Percentiles rank a stretch among this genome's conserved stretches.
Conservation (phyloP, 352 stramenopile species). For the Globisporangium emineosum region DNA sequence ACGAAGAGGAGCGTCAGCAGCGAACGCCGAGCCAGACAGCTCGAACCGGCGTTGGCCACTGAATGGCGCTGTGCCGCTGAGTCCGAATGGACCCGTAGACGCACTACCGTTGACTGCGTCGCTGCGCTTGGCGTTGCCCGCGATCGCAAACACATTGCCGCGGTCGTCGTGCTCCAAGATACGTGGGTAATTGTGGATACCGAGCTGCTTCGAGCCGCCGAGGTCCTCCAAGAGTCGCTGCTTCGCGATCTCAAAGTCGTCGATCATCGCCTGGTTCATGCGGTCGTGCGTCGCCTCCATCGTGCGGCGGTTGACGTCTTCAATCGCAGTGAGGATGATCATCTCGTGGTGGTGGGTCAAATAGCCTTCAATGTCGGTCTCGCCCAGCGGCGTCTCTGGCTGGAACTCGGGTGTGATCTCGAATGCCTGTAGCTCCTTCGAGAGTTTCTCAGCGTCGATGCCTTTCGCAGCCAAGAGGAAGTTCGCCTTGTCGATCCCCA, state of each 20-base stretch:
- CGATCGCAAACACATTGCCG: slow-evolving; percentile 46
- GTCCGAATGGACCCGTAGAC: slow-evolving; percentile 34
- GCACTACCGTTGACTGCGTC: slow-evolving; percentile 13
- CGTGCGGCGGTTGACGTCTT: slow-evolving; percentile 80
- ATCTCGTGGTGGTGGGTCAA: slow-evolving; percentile 90
- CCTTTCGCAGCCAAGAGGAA: slow-evolving; percentile 82
- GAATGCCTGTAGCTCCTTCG: slow-evolving; percentile 76
- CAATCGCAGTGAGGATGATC: slow-evolving; percentile 89
- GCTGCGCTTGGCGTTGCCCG: slow-evolving; percentile 31
- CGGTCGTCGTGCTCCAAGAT: slow-evolving; percentile 41
- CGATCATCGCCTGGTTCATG: slow-evolving; percentile 85
- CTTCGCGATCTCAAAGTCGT: slow-evolving; percentile 81
- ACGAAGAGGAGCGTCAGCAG: slow-evolving; percentile 36
- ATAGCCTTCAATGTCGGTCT: slow-evolving; percentile 87
- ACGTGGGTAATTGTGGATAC: slow-evolving; percentile 71
- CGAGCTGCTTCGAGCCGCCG: slow-evolving; percentile 59
- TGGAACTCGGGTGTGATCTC: slow-evolving; percentile 76
- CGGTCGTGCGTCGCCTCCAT: slow-evolving; percentile 78
- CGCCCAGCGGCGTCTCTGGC: slow-evolving; percentile 74
- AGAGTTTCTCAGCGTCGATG: slow-evolving; percentile 87
- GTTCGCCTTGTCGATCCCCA: slow-evolving; percentile 65
- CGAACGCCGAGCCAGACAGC: slow-evolving; percentile 22
- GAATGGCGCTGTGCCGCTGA: slow-evolving; percentile 41
- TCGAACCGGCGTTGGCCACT: slow-evolving; percentile 52
- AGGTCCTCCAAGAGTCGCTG: slow-evolving; percentile 72